Base-by-base conservation (phyloP, 208 protist species). In the Trypanosoma lewisi region DNA sequence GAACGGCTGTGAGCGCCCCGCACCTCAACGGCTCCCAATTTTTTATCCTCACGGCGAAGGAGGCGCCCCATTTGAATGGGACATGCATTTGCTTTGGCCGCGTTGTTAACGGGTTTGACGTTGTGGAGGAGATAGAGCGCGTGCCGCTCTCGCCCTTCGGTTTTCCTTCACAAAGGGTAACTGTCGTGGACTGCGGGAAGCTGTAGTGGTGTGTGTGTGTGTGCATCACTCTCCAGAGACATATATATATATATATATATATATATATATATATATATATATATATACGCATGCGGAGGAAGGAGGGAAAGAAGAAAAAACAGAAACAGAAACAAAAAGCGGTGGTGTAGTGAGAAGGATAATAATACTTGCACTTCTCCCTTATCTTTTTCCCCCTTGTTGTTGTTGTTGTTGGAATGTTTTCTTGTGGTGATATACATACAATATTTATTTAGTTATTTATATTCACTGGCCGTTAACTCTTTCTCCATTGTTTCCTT, bases 1-100 rank as follows among this genome's bases (percentile, higher is more conserved):
- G 97, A 12, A 99, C 99, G 63, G 98, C 98, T 34, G 98, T 99
- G 50, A 91, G 95, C 54, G 98, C 98, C 33, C 90, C 93, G 7
- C 88, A 98, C 77, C 97, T 98, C 27, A 99, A 99, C 58, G 91
- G 87, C 19, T 93, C 85, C 21, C 93, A 97, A 77, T 97, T 96
- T 62, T 97, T 96, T 58, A 91, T 97, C 34, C 66, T 95, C 14
- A 92, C 85, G 6, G 86, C 87, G 9, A 64, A 82, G 27, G 61
- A 51, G 9, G 85, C 86, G 7, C 76, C 71, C 36, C 87, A 94
- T 66, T 73, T 98, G 19, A 73, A 98, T 57, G 82, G 88, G 30
- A 98, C 95, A 55, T 98, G 98, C 67, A 96, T 98, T 60, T 97
- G 96, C 59, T 98, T 99, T 60, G 97, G 97, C 17, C 68, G 82